phyloP scores from a whole-genome alignment of 2,329 filamentous ascomycete species.

The Fusarium sp. region DNA sequence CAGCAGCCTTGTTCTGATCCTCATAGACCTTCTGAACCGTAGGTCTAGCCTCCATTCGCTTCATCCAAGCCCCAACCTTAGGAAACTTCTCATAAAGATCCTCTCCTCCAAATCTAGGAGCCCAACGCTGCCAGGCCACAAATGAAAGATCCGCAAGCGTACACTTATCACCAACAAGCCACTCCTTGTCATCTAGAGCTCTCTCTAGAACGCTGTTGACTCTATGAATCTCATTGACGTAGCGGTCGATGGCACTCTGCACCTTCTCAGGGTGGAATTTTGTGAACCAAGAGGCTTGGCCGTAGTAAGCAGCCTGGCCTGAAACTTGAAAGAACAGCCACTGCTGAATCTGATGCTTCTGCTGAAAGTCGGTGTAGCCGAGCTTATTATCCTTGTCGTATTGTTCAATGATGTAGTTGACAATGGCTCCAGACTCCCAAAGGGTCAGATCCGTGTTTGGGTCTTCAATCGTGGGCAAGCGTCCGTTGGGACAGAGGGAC shows the following conservation, averaged over 20 bases:
- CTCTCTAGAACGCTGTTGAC: background rate
- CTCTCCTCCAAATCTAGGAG: background rate
- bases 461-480: background rate
- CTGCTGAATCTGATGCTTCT: background rate
- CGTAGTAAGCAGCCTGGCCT: background rate
- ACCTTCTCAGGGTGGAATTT: background rate
- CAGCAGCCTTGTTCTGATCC: background rate
- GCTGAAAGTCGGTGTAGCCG: background rate
- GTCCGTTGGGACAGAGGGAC: background rate
- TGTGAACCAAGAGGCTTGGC: background rate
- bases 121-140: background rate
- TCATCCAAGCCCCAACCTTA: background rate
- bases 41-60: background rate
- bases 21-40: background rate
- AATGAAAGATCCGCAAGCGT: background rate
- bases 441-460: background rate
- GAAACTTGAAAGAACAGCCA: background rate
- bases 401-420: background rate
- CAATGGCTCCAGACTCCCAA: background rate
- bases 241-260: background rate
- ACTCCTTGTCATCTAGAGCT: background rate
- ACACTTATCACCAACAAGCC: background rate
- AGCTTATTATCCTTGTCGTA: background rate
- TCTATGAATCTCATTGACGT: background rate
- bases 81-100: background rate